Base-by-base conservation (phyloP, 352 stramenopile species). In the Globisporangium camurandrum region DNA sequence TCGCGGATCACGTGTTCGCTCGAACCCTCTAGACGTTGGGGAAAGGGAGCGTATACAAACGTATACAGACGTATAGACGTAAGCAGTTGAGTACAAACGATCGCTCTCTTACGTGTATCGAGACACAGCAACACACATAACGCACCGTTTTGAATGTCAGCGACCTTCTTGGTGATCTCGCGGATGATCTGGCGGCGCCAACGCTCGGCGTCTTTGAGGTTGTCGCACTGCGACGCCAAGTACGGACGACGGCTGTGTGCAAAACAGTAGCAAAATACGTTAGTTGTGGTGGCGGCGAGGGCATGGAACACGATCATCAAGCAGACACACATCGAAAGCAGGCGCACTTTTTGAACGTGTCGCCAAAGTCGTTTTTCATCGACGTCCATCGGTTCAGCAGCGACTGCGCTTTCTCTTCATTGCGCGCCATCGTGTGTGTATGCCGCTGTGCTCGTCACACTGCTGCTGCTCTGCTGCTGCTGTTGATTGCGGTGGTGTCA, bases 311-410 rank as follows among this genome's bases (percentile, higher is more conserved):
- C 4, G 17, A 27, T 16, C 7, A 14, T 5, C 38, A 24, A 12
- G 38, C 4, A 14, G 6, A 4, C 14, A 44, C 20, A 22, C 4
- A 16, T 38, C 31, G 47, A 24, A 49, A 27, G 22, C 11, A 43
- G 23, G 66, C 69, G 39, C 44, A 91, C 80, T 84, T 86, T 51
- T 88, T 86, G 56, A 92, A 88, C 28, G 78, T 89, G 49, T 84
- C 75, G 23, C 69, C 72, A 53, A 96, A 88, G 56, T 98, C 77
- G 60, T 97, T 80, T 40, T 98, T 97, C 91, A 98, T 98, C 28
- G 78, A 86, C 56, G 96, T 95, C 96, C 95, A 99, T 86, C 97
- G 96, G 71, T 99, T 99, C 54, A 99, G 75, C 83, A 98, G 95
- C 49, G 84, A 91, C 69, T 98, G 89, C 56, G 95, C 93, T 67